Evolutionary conservation across 768 basidiomycete genomes (phyloP).

Genomic region (Imleria badia): DNA sequence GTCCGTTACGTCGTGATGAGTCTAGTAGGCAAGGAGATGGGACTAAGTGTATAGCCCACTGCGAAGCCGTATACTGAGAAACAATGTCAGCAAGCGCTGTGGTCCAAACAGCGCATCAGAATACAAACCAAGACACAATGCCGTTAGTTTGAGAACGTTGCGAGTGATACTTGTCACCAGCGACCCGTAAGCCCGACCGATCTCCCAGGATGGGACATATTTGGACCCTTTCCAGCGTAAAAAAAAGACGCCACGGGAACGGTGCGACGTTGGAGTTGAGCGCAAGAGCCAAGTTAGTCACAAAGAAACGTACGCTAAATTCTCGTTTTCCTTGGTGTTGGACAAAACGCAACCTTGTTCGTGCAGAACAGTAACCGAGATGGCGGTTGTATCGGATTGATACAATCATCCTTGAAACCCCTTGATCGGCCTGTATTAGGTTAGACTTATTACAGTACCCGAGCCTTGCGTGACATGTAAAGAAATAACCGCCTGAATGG

Average conservation of each 20-base stretch:
- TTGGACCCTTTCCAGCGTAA: background rate
- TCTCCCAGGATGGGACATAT: background rate
- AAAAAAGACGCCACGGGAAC: background rate
- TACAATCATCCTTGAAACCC: background rate
- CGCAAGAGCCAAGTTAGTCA: background rate
- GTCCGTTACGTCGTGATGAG: background rate
- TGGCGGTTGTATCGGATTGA: background rate
- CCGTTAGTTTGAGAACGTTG: conserved; percentile 3
- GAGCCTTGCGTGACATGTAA: background rate
- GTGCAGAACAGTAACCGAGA: background rate
- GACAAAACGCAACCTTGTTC: conserved; percentile 1
- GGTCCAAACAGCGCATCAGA: background rate
- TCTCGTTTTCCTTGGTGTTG: background rate
- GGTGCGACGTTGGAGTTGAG: no score
- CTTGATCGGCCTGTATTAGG: background rate
- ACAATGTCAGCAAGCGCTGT: background rate
- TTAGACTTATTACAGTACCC: conserved; percentile 1
- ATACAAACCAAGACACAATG: background rate
- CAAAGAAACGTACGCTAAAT: background rate
- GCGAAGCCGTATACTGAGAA: background rate
- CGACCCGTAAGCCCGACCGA: background rate
- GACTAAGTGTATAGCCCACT: background rate
- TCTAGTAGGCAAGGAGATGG: background rate
- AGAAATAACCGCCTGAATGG: background rate
- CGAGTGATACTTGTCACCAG: background rate